These are phyloP conservation scores for Hypomyces perniciosus DNA, from an alignment of 2,329 filamentous ascomycete species.

Conservation along the genomic window DNA sequence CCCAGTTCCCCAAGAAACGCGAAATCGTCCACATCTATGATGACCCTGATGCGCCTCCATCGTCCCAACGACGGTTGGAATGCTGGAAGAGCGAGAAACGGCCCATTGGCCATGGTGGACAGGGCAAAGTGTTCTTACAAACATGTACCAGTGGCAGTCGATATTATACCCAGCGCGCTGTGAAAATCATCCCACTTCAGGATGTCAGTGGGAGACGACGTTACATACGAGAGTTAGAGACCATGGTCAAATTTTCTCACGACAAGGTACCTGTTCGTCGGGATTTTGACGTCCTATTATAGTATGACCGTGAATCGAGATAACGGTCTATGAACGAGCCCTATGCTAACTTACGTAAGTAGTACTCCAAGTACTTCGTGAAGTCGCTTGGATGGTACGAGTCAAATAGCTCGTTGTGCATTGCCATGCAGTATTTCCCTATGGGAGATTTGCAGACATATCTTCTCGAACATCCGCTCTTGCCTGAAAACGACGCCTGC, in stretches of 20 bases:
- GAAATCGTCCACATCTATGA: slow-evolving; percentile 12
- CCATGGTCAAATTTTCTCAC: slow-evolving; percentile 20
- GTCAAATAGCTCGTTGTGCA: slow-evolving; percentile 11
- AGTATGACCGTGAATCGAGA: no score
- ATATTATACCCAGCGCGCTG: slow-evolving; percentile 10
- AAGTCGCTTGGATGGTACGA: slow-evolving; percentile 21
- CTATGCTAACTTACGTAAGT: no score
- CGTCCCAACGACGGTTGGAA: slow-evolving; percentile 12
- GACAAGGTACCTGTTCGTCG: no score
- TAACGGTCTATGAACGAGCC: no score
- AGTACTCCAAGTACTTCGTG: slow-evolving; percentile 21
- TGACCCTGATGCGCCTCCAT: slow-evolving; percentile 13
- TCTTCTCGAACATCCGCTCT: slow-evolving; percentile 3
- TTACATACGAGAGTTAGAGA: slow-evolving; percentile 18
- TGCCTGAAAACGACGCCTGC: slow-evolving; percentile 16
- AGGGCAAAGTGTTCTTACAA: slow-evolving; percentile 16
- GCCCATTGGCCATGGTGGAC: slow-evolving; percentile 14
- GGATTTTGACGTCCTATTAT: no score
- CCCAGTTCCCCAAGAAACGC: slow-evolving; percentile 4
- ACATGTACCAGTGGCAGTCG: slow-evolving; percentile 4
- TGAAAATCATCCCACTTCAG: slow-evolving; percentile 16
- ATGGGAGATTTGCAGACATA: slow-evolving; percentile 18
- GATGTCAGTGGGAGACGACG: slow-evolving; percentile 3
- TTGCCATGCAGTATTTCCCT: slow-evolving; percentile 22
- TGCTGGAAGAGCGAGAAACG: slow-evolving; percentile 12